Conservation (phyloP, 148 eudicot genomes). For the Vaccinium myrtillus region DNA sequence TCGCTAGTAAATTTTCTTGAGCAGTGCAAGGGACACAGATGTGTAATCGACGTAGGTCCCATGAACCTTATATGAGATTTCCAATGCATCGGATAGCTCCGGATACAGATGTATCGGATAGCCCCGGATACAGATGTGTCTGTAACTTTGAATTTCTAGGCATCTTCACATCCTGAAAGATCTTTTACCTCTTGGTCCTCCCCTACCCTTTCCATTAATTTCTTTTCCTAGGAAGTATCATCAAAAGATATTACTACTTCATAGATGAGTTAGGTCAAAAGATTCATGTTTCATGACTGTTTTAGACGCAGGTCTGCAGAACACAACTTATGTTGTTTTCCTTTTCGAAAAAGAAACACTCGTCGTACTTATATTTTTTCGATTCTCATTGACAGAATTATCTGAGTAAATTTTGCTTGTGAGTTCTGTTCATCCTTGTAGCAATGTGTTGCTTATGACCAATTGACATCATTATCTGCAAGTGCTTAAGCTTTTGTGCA, state of each 20-base stretch:
- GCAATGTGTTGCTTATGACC: neutral
- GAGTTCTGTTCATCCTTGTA: neutral
- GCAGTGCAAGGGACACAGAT: neutral
- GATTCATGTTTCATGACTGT: neutral
- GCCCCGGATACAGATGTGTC: too few relatives aligned
- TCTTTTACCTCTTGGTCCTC: neutral
- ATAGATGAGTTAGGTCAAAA: neutral
- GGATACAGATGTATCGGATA: neutral
- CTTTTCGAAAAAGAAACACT: neutral
- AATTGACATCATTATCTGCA: neutral
- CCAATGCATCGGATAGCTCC: neutral
- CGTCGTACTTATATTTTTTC: neutral
- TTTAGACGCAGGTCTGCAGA: neutral
- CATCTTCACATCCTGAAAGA: neutral
- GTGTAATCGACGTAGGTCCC: neutral
- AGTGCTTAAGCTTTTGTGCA: neutral
- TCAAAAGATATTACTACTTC: neutral
- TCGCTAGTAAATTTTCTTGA: neutral
- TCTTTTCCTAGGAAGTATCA: neutral
- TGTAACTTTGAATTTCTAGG: neutral
- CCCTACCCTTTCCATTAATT: neutral
- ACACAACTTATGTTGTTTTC: neutral
- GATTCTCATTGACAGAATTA: neutral
- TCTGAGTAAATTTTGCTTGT: neutral
- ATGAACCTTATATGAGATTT: neutral